Evolutionary conservation across 2,329 filamentous ascomycete genomes (phyloP), one percentile per base, ranked within the genome.

Genomic region (Paracoccidioides lutzii): DNA sequence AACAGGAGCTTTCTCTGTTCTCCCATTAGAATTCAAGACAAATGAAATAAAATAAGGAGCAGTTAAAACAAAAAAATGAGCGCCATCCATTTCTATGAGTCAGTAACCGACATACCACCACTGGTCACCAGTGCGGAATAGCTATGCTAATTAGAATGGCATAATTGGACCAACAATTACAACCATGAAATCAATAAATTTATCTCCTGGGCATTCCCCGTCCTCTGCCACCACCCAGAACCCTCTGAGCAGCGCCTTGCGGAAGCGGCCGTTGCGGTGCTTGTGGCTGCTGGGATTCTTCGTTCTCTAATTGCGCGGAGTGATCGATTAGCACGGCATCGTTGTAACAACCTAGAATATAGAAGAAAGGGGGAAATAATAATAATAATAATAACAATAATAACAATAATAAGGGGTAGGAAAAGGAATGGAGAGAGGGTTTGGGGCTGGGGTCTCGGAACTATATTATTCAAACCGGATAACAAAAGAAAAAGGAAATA

Each of bases 141-240:
- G 22, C 22, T 22, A 35, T n/a, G 44, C 30, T 35, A 2, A 35
- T 35, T 48, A 35, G 30, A 48, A 12, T 8, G 14, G 44, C 37
- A n/a, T 37, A 42, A 52, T 42, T 33, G 32, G n/a, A 33, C 6
- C 28, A 41, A 42, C 37, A 15, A 14, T 4, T 42, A 22, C 10
- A 41, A 7, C 10, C 38, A 48, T n/a, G 8, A 12, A n/a, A n/a
- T n/a, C n/a, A n/a, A 40, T 46, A 30, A 43, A 51, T 60, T 70
- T 78, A 91, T 77, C 88, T 80, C 71, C 88, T 82, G 32, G 93
- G 91, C 90, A 97, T 93, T 40, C 89, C 89, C 56, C 89, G 83
- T 60, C 90, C 90, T 63, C 89, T 83, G 60, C 90, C 90, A 62
- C 87, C 78, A 62, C 87, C 78, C 60, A 97, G 74, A 44, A 90